Conservation (phyloP, 441 rosid genomes). For the Eugenia klotzschiana region DNA sequence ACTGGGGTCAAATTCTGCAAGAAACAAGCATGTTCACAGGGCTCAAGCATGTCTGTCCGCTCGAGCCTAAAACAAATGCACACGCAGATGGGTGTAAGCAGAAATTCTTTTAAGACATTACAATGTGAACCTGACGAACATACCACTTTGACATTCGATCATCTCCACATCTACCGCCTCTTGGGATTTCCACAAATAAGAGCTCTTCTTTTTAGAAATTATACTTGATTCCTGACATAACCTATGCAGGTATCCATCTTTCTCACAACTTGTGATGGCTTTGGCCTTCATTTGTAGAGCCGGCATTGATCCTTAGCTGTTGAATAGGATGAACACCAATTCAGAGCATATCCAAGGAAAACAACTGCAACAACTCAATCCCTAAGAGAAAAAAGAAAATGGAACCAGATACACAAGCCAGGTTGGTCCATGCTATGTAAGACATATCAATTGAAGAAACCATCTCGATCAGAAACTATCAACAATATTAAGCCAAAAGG, state of each 20-base stretch:
- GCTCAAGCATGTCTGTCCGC: background rate
- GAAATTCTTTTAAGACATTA: background rate
- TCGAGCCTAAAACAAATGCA: background rate
- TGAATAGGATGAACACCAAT: background rate
- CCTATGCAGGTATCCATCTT: background rate
- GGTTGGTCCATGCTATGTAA: background rate
- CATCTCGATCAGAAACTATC: background rate
- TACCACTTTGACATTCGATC: background rate
- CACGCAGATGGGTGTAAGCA: background rate
- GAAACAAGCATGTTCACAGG: background rate
- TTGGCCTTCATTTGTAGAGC: slow-evolving; percentile 1
- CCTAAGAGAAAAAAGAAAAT: background rate
- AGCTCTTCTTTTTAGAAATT: slow-evolving; percentile 1
- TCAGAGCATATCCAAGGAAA: background rate
- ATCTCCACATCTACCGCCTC: background rate
- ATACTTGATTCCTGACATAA: background rate
- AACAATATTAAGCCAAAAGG: background rate
- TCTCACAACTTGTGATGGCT: background rate
- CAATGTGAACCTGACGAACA: background rate
- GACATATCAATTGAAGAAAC: background rate
- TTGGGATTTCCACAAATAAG: background rate
- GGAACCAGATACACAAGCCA: background rate
- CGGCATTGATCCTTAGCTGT: background rate
- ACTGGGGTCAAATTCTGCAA: background rate
- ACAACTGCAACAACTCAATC: background rate